phyloP scores from a whole-genome alignment of 2,329 filamentous ascomycete species.

The Ophiostoma perfectum region DNA sequence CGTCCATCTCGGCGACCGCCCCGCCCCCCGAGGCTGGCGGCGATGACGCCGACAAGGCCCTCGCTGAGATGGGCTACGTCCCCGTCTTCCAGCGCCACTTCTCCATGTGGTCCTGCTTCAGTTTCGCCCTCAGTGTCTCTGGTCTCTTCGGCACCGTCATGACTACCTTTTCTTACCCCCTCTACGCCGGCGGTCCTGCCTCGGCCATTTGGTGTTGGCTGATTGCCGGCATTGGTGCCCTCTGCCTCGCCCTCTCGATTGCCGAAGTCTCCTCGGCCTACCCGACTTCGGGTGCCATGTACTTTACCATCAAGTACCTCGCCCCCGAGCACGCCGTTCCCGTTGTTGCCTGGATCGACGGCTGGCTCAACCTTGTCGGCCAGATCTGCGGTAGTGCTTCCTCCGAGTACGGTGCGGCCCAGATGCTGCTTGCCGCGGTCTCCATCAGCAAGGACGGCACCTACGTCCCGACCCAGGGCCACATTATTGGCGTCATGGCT shows the following conservation, averaged over 20 bases:
- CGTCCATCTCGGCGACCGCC: background rate
- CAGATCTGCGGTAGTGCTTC: constrained; percentile 51
- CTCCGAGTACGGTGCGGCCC: constrained; percentile 52
- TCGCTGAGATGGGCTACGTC: constrained; percentile 37
- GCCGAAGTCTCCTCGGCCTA: constrained; percentile 54
- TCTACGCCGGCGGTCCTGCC: constrained; percentile 48
- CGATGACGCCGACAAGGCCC: constrained; percentile 32
- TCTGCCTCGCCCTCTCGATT: constrained; percentile 51
- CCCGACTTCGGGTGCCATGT: constrained; percentile 46
- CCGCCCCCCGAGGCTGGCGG: constrained; percentile 18
- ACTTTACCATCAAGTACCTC: constrained; percentile 53
- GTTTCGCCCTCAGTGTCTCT: constrained; percentile 53
- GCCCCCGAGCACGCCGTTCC: constrained; percentile 45
- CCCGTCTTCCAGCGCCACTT: constrained; percentile 54
- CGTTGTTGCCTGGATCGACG: constrained; percentile 44
- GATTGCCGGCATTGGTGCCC: constrained; percentile 50
- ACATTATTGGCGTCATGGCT: constrained; percentile 52
- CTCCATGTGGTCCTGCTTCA: constrained; percentile 52
- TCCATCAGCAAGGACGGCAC: constrained; percentile 45
- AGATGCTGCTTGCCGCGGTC: constrained; percentile 52
- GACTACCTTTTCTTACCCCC: constrained; percentile 51
- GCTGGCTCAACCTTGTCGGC: constrained; percentile 49
- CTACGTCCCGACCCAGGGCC: constrained; percentile 42
- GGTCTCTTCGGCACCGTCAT: constrained; percentile 52
- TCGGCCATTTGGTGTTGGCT: constrained; percentile 55